Evolutionary conservation across 306 rosid genomes (phyloP), one percentile per base, ranked within the genome.

Genomic region (Medicago arabica): DNA sequence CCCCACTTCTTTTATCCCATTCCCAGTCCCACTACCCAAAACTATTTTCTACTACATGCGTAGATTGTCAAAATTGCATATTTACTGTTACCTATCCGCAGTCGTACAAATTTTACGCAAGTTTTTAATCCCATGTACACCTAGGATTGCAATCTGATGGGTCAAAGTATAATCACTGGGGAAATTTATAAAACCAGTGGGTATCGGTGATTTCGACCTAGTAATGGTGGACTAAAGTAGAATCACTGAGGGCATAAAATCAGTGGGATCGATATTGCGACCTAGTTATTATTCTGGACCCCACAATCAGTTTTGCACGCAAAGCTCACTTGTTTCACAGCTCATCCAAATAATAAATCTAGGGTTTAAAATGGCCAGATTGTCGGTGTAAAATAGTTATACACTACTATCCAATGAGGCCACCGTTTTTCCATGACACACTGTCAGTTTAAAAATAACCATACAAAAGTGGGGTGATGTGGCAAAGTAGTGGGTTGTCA

Each of bases 11-110:
- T 51, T 17, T 36, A 38, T 7, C 51, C 65, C 67, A 55, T 57
- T 57, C 40, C 65, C 67, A 55, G 40, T 57, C 40, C 7, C 41
- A 55, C 67, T 19, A 41, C 49, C 54, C 54, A 73, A 59, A 73
- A 15, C 16, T 23, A 47, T 40, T 59, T 72, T 7, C 19, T 21
- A 31, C 21, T 13, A 9, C 43, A 25, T n/a, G 10, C 12, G 8
- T 15, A 59, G 77, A 31, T 9, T 5, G 31, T 9, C 49, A 9
- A 39, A 38, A 11, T 9, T 39, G 5, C 31, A 65, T 5, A 49
- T 39, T 36, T 17, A 65, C 28, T 28, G 2, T 36, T 17, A 65
- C 28, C 49, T 12, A 66, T 10, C 17, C 0, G n/a, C 36, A 41
- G 41, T 40, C 71, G 17, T 40, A 11, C 11, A 18, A 17, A 44